A percentile compares a stretch with the other conserved stretches of the same genome.
Evolutionary conservation across 2,329 filamentous ascomycete genomes (phyloP).

Genomic region (Fonsecaea pugnacius): DNA sequence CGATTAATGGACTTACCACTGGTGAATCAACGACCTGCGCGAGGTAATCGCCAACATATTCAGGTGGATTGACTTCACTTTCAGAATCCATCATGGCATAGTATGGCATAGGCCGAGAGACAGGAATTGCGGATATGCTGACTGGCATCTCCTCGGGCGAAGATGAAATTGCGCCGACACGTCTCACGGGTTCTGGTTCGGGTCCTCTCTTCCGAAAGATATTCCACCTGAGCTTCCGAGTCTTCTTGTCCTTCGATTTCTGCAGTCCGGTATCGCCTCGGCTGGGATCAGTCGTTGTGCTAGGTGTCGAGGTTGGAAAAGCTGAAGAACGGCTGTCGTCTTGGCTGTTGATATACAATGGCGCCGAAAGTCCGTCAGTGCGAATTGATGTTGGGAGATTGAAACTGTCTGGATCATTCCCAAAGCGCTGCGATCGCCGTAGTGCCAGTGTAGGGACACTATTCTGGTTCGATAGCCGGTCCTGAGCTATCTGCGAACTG

Average conservation of each 20-base stretch:
- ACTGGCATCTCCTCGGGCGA: slow-evolving; percentile 45
- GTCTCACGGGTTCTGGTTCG: slow-evolving; percentile 16
- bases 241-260: slow-evolving; percentile 30
- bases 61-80: slow-evolving; percentile 44
- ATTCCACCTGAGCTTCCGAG: slow-evolving; percentile 55
- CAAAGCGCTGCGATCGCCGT: slow-evolving; percentile 36
- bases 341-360: slow-evolving; percentile 31
- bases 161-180: slow-evolving; percentile 36
- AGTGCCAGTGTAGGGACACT: slow-evolving; percentile 30
- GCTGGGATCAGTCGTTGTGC: slow-evolving; percentile 27
- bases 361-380: slow-evolving; percentile 29
- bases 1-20: slow-evolving; percentile 21
- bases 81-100: slow-evolving; percentile 62
- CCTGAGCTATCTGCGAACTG: slow-evolving; percentile 19
- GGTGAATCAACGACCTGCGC: slow-evolving; percentile 46
- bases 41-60: slow-evolving; percentile 52
- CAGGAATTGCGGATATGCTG: slow-evolving; percentile 45
- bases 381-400: slow-evolving; percentile 34
- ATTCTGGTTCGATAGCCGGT: neutral
- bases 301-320: slow-evolving; percentile 25
- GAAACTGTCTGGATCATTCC: slow-evolving; percentile 27
- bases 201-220: slow-evolving; percentile 58
- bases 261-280: slow-evolving; percentile 23
- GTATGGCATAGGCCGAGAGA: slow-evolving; percentile 57
- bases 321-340: slow-evolving; percentile 34